Conservation (phyloP, 805 yeast genomes). For the Kuraishia floccosa region DNA sequence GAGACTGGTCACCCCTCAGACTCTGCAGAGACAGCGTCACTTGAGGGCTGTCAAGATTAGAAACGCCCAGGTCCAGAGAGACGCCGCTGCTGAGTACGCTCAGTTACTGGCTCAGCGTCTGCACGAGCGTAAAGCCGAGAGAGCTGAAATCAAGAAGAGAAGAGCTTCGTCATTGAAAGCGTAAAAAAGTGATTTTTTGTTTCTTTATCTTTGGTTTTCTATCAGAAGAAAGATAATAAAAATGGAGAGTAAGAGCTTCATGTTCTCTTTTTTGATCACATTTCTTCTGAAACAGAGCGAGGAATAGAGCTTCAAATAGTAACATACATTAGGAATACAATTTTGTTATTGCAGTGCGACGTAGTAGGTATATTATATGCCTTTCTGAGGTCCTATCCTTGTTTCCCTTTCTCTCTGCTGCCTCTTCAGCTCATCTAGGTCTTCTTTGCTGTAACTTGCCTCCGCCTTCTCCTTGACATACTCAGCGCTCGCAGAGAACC, state of each 20-base stretch:
- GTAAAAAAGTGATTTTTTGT: neutral
- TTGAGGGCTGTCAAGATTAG: slow-evolving; percentile 86
- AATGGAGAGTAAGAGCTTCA: too few relatives aligned
- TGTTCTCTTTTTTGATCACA: too few relatives aligned
- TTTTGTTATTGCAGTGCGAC: too few relatives aligned
- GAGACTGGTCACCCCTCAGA: slow-evolving; percentile 98
- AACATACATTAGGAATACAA: too few relatives aligned
- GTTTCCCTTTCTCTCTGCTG: slow-evolving; percentile 7
- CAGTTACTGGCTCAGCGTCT: slow-evolving; percentile 97
- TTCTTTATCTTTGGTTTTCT: too few relatives aligned
- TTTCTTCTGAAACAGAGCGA: too few relatives aligned
- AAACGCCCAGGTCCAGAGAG: slow-evolving; percentile 98
- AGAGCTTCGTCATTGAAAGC: slow-evolving; percentile 98
- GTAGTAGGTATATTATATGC: too few relatives aligned
- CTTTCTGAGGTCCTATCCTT: slow-evolving; percentile 10
- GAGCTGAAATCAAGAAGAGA: slow-evolving; percentile 98
- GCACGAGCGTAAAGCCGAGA: slow-evolving; percentile 96
- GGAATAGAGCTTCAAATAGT: too few relatives aligned
- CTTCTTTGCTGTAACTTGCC: slow-evolving; percentile 10
- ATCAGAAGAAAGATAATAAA: too few relatives aligned
- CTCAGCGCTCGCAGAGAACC: slow-evolving; percentile 15
- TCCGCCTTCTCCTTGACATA: slow-evolving; percentile 9
- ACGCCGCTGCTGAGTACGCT: slow-evolving; percentile 99
- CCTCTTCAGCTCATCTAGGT: slow-evolving; percentile 11
- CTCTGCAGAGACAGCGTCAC: slow-evolving; percentile 98